Percentiles rank a stretch among this genome's conserved stretches.
phyloP scores from a whole-genome alignment of 805 yeast species.

The Hanseniaspora clermontiae region DNA sequence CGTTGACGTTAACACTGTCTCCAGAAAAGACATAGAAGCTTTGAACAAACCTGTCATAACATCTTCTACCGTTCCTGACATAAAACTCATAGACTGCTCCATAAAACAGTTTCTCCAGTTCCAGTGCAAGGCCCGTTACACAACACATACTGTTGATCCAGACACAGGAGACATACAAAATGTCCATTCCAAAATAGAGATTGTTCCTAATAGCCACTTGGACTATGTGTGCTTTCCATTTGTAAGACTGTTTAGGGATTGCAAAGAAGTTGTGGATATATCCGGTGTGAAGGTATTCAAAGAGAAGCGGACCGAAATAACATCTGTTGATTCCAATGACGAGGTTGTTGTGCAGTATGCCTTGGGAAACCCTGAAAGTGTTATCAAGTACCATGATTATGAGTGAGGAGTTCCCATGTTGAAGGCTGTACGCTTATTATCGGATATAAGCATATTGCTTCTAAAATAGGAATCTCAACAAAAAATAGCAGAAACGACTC shows the following conservation, averaged over 20 bases:
- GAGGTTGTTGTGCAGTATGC: background rate
- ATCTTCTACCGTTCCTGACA: background rate
- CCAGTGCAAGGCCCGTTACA: conserved; percentile 6
- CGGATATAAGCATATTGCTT: background rate
- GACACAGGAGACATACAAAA: background rate
- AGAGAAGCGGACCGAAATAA: conserved; percentile 1
- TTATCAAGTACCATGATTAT: conserved; percentile 3
- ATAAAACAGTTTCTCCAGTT: conserved; percentile 7
- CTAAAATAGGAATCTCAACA: background rate
- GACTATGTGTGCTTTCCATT: conserved; percentile 12
- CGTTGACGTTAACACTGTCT: background rate
- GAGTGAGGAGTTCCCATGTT: background rate
- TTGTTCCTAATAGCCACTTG: background rate
- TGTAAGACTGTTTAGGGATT: conserved; percentile 4
- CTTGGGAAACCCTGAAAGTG: background rate
- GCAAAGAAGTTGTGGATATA: background rate
- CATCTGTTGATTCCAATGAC: conserved; percentile 9
- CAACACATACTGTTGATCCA: background rate
- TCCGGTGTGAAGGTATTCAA: background rate
- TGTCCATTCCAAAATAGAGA: background rate
- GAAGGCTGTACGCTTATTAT: background rate
- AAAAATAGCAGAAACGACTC: no score
- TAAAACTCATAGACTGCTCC: background rate
- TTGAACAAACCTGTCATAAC: background rate
- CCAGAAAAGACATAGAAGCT: background rate